Base-by-base conservation (phyloP, 345 rosid species). In the Linum usitatissimum region DNA sequence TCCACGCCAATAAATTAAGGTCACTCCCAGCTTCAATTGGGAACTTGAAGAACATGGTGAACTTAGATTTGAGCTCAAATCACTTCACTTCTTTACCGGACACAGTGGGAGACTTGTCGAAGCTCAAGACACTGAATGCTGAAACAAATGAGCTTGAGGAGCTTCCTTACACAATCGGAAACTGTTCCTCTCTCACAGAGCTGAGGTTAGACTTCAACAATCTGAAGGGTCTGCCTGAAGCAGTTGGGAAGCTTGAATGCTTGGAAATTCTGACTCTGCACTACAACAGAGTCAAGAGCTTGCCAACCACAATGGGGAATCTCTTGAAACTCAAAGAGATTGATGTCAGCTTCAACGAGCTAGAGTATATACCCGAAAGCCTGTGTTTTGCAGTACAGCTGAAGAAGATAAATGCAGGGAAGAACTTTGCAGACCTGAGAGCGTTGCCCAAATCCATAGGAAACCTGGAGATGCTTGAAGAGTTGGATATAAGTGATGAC, bases 391-490 rank as follows among this genome's bases (percentile, higher is more conserved):
- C 77, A 0, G 71, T 48, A 18, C 67, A 73, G 68, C 80, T 83
- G 17, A 76, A 45, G 80, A 85, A 81, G 70, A 20, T 85, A 72
- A 85, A 79, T 54, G 81, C 79, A 5, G 84, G 77, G 8, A 81
- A 78, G 59, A 85, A 85, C 76, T 85, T 83, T 68, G 88, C 91
- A 0, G 86, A 85, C 64, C 77, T 85, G 21, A 83, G 76, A 78
- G 66, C 81, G 36, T 66, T 85, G 75, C 91, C 91, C 6, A 68
- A 70, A 48, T 77, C 85, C 6, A 79, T 85, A 3, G 91, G 88
- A 62, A 83, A 83, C 28, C 84, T 85, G n/a, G 84, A 83, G 76
- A 59, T 76, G 83, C 88, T 83, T 3, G 91, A 85, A 65, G 88
- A 85, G 72, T 64, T 85, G 76, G 91, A 85, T 66, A 83, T 85